Base-by-base conservation (phyloP, 1,284 basidiomycete genomes). In the Irpex rosettiformis region DNA sequence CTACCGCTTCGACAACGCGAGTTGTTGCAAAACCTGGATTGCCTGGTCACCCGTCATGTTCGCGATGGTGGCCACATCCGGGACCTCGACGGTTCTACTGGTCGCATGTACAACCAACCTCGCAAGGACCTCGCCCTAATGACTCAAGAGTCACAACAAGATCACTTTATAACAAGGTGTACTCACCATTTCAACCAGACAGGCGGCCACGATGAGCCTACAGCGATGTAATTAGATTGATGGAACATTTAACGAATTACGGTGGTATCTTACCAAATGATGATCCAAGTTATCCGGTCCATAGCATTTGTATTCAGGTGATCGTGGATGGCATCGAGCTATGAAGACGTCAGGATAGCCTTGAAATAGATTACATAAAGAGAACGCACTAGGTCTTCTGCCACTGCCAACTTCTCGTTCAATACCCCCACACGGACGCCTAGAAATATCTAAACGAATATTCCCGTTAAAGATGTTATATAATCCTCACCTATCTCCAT, bases 271-370 rank as follows among this genome's bases (percentile, higher is more conserved):
- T 68, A 89, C 90, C 93, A 96, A 66, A 98, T 98, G 62, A 98
- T 87, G 64, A 96, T 93, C 93, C 93, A 94, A 3, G 93, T 95
- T 66, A 96, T 93, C n/a, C 92, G 79, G 66, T 94, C 87, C 90
- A 96, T 96, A 7, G 93, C 93, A 52, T 84, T 87, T 66, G 91
- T 92, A 68, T 95, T 96, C 55, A 97, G 75, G 69, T 97, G 94
- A 66, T 96, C 94, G 69, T 97, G 96, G 63, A 98, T 96, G 56
- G 93, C 92, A 64, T 93, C 91, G 56, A 96, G 80, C 92, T 94
- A 56, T n/a, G n/a, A 21, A 54, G 43, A 10, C 33, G 59, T 65
- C n/a, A 61, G 54, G n/a, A 49, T 30, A 49, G 62, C 27, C 29
- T 58, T n/a, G 28, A 13, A 61, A 40, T 54, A 4, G 33, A 2